Evolutionary conservation across 2,329 filamentous ascomycete species (phyloP), one percentile per base, ranked within the genome.

Genomic region (Blumeriella jaapii): DNA sequence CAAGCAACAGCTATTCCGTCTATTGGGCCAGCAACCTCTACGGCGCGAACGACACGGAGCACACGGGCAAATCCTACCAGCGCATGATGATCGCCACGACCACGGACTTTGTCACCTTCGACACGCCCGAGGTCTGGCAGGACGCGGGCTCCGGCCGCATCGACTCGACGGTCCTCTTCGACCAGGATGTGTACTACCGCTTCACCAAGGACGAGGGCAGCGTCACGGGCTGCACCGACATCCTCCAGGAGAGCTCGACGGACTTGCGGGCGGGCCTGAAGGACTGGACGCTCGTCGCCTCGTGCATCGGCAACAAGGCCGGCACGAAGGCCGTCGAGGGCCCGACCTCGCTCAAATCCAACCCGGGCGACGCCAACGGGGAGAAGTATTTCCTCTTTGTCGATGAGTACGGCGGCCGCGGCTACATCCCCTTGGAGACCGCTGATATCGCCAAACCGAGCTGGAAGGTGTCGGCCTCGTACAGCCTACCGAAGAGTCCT

Each of bases 191-290:
- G 2, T 38, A 33, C 16, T 38, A 38, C 19, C 36, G 36, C n/a
- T 38, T 38, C 18, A 38, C 36, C 2, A 38, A 38, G 12, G 36
- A 38, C n/a, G 36, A 38, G 10, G 36, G 36, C 1, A 24, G 24
- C 5, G 36, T 32, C 1, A 38, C 36, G 26, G 36, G 36, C 11
- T 38, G 36, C 11, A 15, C 18, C 4, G 36, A 38, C 19, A 38
- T 38, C 10, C 32, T 38, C 11, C 36, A 38, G 11, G 36, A 38
- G 14, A 38, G 36, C 6, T 38, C 36, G 11, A 31, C 36, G 1
- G 36, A 24, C 14, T 22, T 33, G 6, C 16, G 11, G 6, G 16
- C 29, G 6, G 33, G 25, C 16, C 8, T 31, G 20, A n/a, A 28
- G 8, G 24, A 29, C 10, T 38, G 36, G 36, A 11, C 12, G 4